phyloP scores from a whole-genome alignment of 202 grass and related monocot species.

The Schoenoplectus triqueter region DNA sequence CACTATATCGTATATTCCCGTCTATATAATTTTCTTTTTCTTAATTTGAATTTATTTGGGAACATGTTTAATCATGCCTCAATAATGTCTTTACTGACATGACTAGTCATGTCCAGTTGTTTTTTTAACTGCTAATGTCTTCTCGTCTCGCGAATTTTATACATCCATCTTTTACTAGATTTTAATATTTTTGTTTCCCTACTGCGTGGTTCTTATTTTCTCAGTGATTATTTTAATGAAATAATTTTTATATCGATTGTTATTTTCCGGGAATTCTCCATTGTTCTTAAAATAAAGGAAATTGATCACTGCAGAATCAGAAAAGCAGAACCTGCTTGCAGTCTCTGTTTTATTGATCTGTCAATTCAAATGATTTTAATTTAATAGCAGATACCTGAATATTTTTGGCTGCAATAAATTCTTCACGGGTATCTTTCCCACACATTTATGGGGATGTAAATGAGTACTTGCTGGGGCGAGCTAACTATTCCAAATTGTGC shows the following conservation, averaged over 20 bases:
- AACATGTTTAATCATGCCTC: neutral
- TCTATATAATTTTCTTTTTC: neutral
- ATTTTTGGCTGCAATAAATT: slow-evolving; percentile 18
- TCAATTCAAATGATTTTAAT: slow-evolving; percentile 43
- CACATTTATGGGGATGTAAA: slow-evolving; percentile 26
- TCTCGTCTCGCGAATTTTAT: slow-evolving; percentile 14
- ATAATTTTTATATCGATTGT: neutral
- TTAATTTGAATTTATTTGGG: neutral
- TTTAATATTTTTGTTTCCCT: neutral
- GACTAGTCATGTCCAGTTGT: neutral
- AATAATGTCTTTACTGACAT: neutral
- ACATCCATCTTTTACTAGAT: neutral
- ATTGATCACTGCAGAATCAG: slow-evolving; percentile 25
- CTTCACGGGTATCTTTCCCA: neutral
- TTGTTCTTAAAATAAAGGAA: neutral
- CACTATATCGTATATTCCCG: neutral
- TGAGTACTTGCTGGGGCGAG: neutral
- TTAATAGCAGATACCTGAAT: slow-evolving; percentile 37
- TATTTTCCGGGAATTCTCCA: neutral
- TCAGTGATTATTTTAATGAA: neutral
- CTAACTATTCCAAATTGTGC: slow-evolving; percentile 38
- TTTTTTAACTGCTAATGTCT: slow-evolving; percentile 11
- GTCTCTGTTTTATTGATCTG: slow-evolving; percentile 37
- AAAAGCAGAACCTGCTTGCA: slow-evolving; percentile 38
- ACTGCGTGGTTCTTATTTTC: neutral